Conservation (phyloP, 2,329 filamentous ascomycete genomes). For the Coleophoma eucalyptorum region DNA sequence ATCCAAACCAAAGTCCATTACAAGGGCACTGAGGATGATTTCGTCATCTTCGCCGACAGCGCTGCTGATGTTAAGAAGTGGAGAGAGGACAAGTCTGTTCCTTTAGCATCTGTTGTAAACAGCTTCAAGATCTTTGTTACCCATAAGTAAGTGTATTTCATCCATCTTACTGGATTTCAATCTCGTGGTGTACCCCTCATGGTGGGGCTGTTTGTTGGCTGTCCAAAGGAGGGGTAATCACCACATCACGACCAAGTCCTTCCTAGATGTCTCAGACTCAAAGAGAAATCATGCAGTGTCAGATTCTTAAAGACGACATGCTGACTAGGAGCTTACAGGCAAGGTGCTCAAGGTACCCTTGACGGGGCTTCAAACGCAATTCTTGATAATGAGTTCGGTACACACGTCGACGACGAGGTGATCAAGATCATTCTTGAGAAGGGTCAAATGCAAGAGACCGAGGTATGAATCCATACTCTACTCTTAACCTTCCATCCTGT, state of each 20-base stretch:
- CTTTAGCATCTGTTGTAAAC: conserved; percentile 80
- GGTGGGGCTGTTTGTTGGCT: no score
- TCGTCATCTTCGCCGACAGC: conserved; percentile 62
- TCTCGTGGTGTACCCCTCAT: conserved; percentile 1
- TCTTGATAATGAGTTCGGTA: conserved; percentile 86
- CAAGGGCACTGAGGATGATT: conserved; percentile 66
- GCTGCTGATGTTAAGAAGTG: conserved; percentile 70
- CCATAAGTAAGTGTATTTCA: conserved; percentile 65
- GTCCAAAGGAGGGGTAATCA: no score
- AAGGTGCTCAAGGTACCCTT: conserved; percentile 77
- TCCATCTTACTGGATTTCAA: background rate
- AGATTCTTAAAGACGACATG: no score
- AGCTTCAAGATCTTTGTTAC: conserved; percentile 88
- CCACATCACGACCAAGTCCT: no score
- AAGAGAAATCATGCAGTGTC: no score
- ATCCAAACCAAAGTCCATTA: conserved; percentile 62
- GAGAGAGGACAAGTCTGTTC: conserved; percentile 73
- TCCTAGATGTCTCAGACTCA: no score
- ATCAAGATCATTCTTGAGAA: conserved; percentile 78
- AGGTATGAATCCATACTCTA: conserved; percentile 36
- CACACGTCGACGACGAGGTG: conserved; percentile 71
- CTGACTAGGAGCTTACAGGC: conserved; percentile 44
- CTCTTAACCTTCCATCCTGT: background rate
- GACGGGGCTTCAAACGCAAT: conserved; percentile 71
- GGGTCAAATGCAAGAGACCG: conserved; percentile 62